A percentile compares a stretch with the other conserved stretches of the same genome.
Conservation (phyloP, 305 asterid species). For the Plantago lanceolata region DNA sequence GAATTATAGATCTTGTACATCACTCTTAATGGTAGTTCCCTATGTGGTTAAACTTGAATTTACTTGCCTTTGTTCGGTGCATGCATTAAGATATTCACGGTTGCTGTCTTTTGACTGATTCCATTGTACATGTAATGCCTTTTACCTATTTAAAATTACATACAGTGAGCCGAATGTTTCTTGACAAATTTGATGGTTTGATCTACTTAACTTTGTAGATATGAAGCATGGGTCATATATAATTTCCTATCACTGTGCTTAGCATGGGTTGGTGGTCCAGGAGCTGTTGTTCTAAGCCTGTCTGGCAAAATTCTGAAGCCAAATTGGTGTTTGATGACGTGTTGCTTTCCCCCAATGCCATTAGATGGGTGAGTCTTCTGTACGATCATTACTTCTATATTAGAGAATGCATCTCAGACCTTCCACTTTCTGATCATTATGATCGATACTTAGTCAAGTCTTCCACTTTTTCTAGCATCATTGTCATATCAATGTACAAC, state of each 20-base stretch:
- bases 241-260: constrained; percentile 93
- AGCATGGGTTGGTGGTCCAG: constrained; percentile 99
- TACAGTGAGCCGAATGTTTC: neutral
- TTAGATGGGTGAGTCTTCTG: constrained; percentile 80
- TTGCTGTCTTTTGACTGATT: constrained; percentile 15
- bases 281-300: constrained; percentile 88
- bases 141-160: neutral
- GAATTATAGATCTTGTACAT: no score
- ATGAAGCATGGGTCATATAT: constrained; percentile 99
- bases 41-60: neutral
- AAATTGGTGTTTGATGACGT: constrained; percentile 93
- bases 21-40: no score
- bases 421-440: no score
- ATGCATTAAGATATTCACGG: constrained; percentile 13
- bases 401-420: constrained; percentile 6
- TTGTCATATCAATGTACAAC: neutral
- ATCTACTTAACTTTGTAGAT: constrained; percentile 49
- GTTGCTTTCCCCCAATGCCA: constrained; percentile 82
- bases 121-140: constrained; percentile 10
- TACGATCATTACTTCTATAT: constrained; percentile 20
- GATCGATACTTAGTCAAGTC: neutral
- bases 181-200: constrained; percentile 18
- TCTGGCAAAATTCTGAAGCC: constrained; percentile 80
- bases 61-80: neutral
- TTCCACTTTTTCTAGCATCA: neutral